Percentiles rank a stretch among this genome's conserved stretches.
Evolutionary conservation across 1,139 yeast species (phyloP).

Genomic region (Candida mesenterica): DNA sequence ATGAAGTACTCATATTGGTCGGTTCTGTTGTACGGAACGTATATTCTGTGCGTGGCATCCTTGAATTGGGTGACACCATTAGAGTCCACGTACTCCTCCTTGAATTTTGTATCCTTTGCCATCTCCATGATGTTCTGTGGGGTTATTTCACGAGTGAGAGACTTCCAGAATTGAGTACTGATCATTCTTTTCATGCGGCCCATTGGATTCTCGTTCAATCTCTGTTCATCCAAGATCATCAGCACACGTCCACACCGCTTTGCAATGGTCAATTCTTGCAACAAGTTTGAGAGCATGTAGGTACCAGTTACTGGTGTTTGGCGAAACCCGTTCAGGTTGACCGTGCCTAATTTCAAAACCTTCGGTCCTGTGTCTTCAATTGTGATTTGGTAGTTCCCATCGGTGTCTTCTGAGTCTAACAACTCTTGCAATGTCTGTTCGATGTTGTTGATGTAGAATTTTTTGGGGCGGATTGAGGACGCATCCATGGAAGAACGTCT

Average conservation of each 20-base stretch:
- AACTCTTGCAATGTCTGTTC: slow-evolving; percentile 70
- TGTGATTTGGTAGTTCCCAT: slow-evolving; percentile 81
- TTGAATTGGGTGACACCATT: slow-evolving; percentile 28
- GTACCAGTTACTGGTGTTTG: slow-evolving; percentile 81
- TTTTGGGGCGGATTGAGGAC: slow-evolving; percentile 40
- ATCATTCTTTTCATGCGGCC: slow-evolving; percentile 73
- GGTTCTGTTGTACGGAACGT: slow-evolving; percentile 65
- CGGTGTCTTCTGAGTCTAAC: slow-evolving; percentile 81
- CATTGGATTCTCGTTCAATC: slow-evolving; percentile 88
- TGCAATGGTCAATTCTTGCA: slow-evolving; percentile 90
- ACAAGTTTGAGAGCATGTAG: slow-evolving; percentile 81
- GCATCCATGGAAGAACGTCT: slow-evolving; percentile 74
- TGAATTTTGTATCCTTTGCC: slow-evolving; percentile 78
- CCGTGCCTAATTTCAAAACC: slow-evolving; percentile 78
- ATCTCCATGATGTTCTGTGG: slow-evolving; percentile 61
- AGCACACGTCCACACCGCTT: slow-evolving; percentile 74
- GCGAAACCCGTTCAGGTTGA: slow-evolving; percentile 76
- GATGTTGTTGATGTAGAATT: slow-evolving; percentile 73
- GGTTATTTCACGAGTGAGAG: slow-evolving; percentile 71
- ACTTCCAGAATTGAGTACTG: slow-evolving; percentile 76
- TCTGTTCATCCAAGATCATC: slow-evolving; percentile 75
- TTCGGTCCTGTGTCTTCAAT: slow-evolving; percentile 95
- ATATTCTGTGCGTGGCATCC: slow-evolving; percentile 64
- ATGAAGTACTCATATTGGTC: slow-evolving; percentile 75
- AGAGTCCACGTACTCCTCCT: slow-evolving; percentile 49